Percentiles rank a stretch among this genome's conserved stretches.
phyloP scores from a whole-genome alignment of 306 rosid genomes.

The Trifolium pratense region DNA sequence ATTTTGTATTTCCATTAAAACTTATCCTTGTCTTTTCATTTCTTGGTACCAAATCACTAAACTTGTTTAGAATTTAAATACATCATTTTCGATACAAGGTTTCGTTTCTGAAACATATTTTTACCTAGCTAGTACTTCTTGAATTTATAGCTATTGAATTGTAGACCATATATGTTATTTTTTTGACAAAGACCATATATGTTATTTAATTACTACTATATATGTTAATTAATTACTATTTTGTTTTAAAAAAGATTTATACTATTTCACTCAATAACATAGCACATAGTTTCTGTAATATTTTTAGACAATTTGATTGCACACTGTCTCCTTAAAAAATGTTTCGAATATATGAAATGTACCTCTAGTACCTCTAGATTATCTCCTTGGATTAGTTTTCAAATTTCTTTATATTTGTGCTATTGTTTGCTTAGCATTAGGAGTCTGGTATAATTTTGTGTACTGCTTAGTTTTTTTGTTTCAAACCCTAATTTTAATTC shows the following conservation, averaged over 20 bases:
- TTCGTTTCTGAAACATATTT: not conserved
- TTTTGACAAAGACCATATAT: not conserved
- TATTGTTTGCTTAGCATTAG: not conserved
- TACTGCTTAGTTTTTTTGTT: not conserved
- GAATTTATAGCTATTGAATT: not conserved
- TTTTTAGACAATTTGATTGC: not conserved
- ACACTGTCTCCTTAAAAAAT: not conserved
- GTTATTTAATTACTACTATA: not conserved
- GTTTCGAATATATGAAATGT: not conserved
- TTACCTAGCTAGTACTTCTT: not conserved
- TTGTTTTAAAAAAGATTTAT: not conserved
- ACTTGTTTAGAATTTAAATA: not conserved
- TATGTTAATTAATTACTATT: too few relatives aligned
- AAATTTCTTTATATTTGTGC: not conserved
- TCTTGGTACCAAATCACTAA: not conserved
- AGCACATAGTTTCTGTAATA: constrained; percentile 1
- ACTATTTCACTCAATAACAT: not conserved
- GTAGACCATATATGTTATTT: too few relatives aligned
- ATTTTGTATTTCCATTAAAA: not conserved
- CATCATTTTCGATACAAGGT: not conserved
- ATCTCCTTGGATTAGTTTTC: not conserved
- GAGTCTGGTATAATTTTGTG: not conserved
- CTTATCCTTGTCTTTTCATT: not conserved
- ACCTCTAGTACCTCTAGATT: not conserved
- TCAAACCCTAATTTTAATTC: not conserved